phyloP scores from a whole-genome alignment of 139 green algal species.

The Tetraselmis striata region DNA sequence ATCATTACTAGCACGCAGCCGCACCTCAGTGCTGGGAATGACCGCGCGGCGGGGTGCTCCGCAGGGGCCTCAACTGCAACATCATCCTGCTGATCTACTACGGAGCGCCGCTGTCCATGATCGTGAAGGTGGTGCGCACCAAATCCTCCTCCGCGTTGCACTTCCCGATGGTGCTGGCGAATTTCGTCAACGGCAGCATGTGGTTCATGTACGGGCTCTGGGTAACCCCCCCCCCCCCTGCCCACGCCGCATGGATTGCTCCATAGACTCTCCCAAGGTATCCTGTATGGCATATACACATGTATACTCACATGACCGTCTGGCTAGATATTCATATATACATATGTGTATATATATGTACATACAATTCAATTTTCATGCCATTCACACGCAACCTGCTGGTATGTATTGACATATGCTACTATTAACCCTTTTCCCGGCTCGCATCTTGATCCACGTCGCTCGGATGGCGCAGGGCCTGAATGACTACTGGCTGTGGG shows the following conservation, averaged over 20 bases:
- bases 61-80: conserved; percentile 12
- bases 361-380: too few species aligned
- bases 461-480: neutral
- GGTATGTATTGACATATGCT: too few species aligned
- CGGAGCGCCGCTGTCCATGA: conserved; percentile 5
- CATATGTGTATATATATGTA: too few species aligned
- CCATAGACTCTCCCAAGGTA: too few species aligned
- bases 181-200: conserved; percentile 8
- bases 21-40: neutral
- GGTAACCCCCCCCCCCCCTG: neutral
- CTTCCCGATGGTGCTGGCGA: conserved; percentile 9
- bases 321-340: too few species aligned
- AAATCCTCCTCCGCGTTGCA: conserved; percentile 16
- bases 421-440: too few species aligned
- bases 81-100: conserved; percentile 12
- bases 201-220: conserved; percentile 10
- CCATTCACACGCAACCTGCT: too few species aligned
- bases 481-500: neutral
- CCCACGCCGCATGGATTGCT: neutral
- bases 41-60: neutral
- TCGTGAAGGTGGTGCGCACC: conserved; percentile 1
- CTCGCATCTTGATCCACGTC: too few species aligned
- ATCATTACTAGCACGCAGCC: conserved; percentile 1
- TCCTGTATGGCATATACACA: too few species aligned
- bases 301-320: too few species aligned